These are phyloP conservation scores for Podospora sp. DNA, from an alignment of 495 filamentous ascomycete species.

Conservation along the genomic window DNA sequence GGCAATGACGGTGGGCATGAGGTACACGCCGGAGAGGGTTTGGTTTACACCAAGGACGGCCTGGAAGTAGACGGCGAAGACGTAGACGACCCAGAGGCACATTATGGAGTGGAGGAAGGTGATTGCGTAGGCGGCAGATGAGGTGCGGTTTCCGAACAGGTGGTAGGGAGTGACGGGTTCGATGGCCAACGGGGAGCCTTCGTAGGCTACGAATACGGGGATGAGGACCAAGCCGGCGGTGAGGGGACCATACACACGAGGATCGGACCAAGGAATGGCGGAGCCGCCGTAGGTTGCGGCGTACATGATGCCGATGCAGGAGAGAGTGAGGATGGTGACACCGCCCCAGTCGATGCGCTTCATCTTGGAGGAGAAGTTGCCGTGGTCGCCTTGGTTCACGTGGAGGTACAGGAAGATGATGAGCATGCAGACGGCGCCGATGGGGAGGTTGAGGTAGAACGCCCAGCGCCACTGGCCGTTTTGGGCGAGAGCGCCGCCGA, in stretches of 20 bases:
- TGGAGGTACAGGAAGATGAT: slow-evolving; percentile 38
- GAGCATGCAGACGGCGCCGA: slow-evolving; percentile 30
- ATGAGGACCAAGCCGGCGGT: slow-evolving; percentile 22
- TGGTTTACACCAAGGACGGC: slow-evolving; percentile 38
- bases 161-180: slow-evolving; percentile 39
- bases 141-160: slow-evolving; percentile 37
- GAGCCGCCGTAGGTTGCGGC: slow-evolving; percentile 23
- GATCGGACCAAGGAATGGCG: slow-evolving; percentile 31
- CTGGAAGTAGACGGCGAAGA: slow-evolving; percentile 56
- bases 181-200: slow-evolving; percentile 25
- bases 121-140: slow-evolving; percentile 29
- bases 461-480: slow-evolving; percentile 37
- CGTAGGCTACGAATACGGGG: slow-evolving; percentile 29
- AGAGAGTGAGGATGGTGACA: slow-evolving; percentile 33
- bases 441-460: slow-evolving; percentile 41
- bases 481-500: slow-evolving; percentile 69
- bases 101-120: slow-evolving; percentile 35
- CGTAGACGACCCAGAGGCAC: slow-evolving; percentile 44
- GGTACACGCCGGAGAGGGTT: slow-evolving; percentile 39
- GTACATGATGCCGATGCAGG: slow-evolving; percentile 32
- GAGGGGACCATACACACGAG: slow-evolving; percentile 36
- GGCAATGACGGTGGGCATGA: slow-evolving; percentile 42
- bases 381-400: slow-evolving; percentile 26
- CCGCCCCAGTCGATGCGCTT: slow-evolving; percentile 36
- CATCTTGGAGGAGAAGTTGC: slow-evolving; percentile 25